Evolutionary conservation across 2,329 filamentous ascomycete genomes (phyloP).

Genomic region (Pestalotiopsis fici): DNA sequence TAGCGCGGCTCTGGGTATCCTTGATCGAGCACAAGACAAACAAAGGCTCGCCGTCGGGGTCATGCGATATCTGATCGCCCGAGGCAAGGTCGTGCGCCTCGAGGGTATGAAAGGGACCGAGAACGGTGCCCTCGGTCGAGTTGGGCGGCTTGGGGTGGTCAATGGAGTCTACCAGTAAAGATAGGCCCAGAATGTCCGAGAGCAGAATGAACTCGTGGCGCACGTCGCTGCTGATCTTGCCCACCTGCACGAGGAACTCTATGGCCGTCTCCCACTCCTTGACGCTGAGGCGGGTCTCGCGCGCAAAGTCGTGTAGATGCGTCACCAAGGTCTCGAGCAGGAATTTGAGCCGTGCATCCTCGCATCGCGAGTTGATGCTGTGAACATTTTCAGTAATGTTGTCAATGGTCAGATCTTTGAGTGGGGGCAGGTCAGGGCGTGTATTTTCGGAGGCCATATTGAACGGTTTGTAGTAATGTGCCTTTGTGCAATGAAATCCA

Average conservation of each 20-base stretch:
- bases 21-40: constrained; percentile 73
- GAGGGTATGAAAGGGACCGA: constrained; percentile 83
- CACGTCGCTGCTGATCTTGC: constrained; percentile 73
- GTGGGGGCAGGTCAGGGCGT: background rate
- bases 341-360: constrained; percentile 67
- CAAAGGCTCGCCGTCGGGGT: constrained; percentile 68
- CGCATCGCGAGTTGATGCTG: constrained; percentile 71
- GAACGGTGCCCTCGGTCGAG: constrained; percentile 75
- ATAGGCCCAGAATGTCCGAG: constrained; percentile 77
- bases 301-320: constrained; percentile 80
- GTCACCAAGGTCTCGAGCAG: constrained; percentile 74
- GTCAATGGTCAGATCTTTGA: constrained; percentile 67
- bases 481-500: too few species aligned
- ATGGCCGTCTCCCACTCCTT: constrained; percentile 78
- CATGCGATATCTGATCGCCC: constrained; percentile 67
- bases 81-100: constrained; percentile 61
- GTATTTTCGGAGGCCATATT: background rate
- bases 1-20: constrained; percentile 62
- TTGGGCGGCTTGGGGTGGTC: constrained; percentile 76
- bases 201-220: constrained; percentile 84
- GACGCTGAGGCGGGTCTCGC: constrained; percentile 74
- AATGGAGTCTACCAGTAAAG: constrained; percentile 77
- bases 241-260: constrained; percentile 69
- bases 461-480: background rate
- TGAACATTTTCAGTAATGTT: constrained; percentile 80